Evolutionary conservation across 2,329 filamentous ascomycete species (phyloP).

Genomic region (Cladosporium sp.): DNA sequence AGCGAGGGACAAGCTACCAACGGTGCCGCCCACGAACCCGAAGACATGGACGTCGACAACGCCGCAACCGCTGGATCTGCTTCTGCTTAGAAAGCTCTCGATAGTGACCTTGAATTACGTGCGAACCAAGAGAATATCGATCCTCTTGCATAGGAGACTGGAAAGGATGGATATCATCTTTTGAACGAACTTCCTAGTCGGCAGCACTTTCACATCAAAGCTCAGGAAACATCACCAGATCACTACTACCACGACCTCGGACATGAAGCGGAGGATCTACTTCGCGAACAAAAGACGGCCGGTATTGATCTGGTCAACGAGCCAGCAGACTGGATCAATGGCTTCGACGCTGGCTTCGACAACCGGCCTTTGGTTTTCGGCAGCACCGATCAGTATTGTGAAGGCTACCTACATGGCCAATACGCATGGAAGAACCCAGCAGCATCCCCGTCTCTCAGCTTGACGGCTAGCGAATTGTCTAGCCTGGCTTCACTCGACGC

Average conservation of each 20-base stretch:
- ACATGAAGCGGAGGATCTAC: not conserved
- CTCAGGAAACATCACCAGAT: not conserved
- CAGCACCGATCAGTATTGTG: not conserved
- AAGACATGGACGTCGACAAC: slow-evolving; percentile 29
- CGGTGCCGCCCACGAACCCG: slow-evolving; percentile 23
- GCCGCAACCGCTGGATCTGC: not conserved
- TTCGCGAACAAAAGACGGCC: not conserved
- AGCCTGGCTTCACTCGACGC: not conserved
- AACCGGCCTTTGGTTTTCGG: not conserved
- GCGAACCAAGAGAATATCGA: slow-evolving; percentile 6
- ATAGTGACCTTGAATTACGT: no score
- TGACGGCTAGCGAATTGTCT: not conserved
- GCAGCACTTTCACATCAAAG: not conserved
- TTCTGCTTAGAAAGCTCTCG: not conserved
- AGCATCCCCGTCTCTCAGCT: not conserved
- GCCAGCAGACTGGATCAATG: slow-evolving; percentile 1
- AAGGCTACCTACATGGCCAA: slow-evolving; percentile 6
- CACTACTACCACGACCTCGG: not conserved
- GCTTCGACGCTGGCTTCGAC: slow-evolving; percentile 6
- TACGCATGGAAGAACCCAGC: not conserved
- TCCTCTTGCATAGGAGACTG: slow-evolving; percentile 8
- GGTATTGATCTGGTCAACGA: slow-evolving; percentile 2
- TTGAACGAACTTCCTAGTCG: not conserved
- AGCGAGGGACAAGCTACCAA: slow-evolving; percentile 26
- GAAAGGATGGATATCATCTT: not conserved